These are phyloP conservation scores for Xylaria curta DNA, from an alignment of 495 filamentous ascomycete species.

Conservation along the genomic window DNA sequence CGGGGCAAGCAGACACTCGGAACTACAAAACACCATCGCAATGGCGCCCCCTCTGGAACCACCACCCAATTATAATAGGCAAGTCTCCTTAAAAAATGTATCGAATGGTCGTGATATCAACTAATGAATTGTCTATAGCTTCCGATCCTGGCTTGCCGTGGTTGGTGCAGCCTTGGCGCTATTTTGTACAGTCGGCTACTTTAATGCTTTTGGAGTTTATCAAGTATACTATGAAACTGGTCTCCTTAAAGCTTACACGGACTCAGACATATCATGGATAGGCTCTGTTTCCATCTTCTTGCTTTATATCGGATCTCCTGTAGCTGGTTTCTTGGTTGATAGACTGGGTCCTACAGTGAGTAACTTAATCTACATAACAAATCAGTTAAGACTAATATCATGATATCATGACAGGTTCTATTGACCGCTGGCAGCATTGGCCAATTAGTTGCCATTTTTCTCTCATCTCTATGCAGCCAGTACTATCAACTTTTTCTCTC, in stretches of 20 bases:
- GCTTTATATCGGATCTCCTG: constrained; percentile 44
- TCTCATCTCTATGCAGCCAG: constrained; percentile 57
- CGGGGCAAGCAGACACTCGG: not conserved
- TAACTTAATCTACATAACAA: not conserved
- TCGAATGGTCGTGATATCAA: not conserved
- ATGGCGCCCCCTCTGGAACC: constrained; percentile 17
- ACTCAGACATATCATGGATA: constrained; percentile 56
- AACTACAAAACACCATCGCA: not conserved
- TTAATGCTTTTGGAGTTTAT: constrained; percentile 67
- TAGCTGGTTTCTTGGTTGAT: constrained; percentile 54
- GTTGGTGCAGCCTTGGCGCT: constrained; percentile 35
- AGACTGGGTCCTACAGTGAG: constrained; percentile 49
- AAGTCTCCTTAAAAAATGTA: not conserved
- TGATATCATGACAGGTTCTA: constrained; percentile 23
- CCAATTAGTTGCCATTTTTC: constrained; percentile 47
- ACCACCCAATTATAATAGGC: constrained; percentile 23
- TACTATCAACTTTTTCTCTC: constrained; percentile 65
- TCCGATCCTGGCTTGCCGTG: constrained; percentile 39
- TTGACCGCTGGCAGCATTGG: constrained; percentile 28
- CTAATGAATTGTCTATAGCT: constrained; percentile 9
- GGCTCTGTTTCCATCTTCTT: constrained; percentile 56
- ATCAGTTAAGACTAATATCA: not conserved
- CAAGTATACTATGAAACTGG: constrained; percentile 59
- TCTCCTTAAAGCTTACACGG: constrained; percentile 50
- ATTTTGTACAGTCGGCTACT: constrained; percentile 53